A percentile compares a stretch with the other conserved stretches of the same genome.
phyloP scores from a whole-genome alignment of 768 basidiomycete species.

The Suillus paluster region DNA sequence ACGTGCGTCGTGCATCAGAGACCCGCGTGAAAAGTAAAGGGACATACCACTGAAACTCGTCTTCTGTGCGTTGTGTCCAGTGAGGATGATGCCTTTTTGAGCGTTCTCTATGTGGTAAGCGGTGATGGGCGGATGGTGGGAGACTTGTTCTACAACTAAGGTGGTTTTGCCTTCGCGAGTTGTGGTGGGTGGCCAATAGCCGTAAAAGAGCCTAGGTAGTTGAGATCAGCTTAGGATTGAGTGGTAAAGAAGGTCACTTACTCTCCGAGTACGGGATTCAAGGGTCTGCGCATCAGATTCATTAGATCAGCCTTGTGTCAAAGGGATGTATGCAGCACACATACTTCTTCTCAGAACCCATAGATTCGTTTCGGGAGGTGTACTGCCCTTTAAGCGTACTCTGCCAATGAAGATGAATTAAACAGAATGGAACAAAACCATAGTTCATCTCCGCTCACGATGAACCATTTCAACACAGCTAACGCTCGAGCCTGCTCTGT shows the following conservation, averaged over 20 bases:
- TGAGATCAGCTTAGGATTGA: neutral
- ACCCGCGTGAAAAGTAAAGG: neutral
- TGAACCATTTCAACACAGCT: constrained; percentile 94
- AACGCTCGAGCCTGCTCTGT: constrained; percentile 75
- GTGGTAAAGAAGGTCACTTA: constrained; percentile 37
- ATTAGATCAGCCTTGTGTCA: constrained; percentile 15
- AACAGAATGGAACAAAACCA: neutral
- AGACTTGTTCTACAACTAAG: constrained; percentile 93
- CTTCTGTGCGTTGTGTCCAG: constrained; percentile 94
- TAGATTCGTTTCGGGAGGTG: constrained; percentile 91
- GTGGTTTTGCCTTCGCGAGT: constrained; percentile 78
- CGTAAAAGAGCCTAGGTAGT: constrained; percentile 84
- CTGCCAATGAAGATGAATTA: constrained; percentile 36
- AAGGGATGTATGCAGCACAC: constrained; percentile 24
- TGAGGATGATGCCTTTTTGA: constrained; percentile 71
- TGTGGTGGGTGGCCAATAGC: constrained; percentile 75
- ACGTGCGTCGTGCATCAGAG: constrained; percentile 6
- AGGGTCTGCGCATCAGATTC: constrained; percentile 67
- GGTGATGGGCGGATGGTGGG: constrained; percentile 91
- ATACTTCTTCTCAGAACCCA: constrained; percentile 98
- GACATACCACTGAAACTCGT: constrained; percentile 84
- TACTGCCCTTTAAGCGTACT: constrained; percentile 95
- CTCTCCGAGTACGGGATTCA: constrained; percentile 97
- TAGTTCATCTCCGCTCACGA: constrained; percentile 52
- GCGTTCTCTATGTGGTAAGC: constrained; percentile 88